A percentile compares a stretch with the other conserved stretches of the same genome.
Evolutionary conservation across 495 filamentous ascomycete species (phyloP).

Genomic region (Aspergillus cavernicola): DNA sequence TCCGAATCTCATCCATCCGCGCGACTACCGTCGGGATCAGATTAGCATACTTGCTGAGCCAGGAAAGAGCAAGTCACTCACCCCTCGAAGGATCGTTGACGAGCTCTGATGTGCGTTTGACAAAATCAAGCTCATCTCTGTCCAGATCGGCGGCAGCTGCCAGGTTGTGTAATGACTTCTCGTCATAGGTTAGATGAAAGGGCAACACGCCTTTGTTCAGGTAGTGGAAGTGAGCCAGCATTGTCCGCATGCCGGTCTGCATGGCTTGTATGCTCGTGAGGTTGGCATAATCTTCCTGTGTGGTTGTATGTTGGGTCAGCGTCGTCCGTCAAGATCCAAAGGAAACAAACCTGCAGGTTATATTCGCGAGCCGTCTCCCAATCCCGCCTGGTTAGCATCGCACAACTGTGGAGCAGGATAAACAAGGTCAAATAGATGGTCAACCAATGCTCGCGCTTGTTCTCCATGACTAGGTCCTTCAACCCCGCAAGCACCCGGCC

Average conservation of each 20-base stretch:
- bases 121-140: conserved; percentile 1
- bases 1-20: conserved; percentile 1
- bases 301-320: neutral
- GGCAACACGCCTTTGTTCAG: conserved; percentile 14
- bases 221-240: conserved; percentile 15
- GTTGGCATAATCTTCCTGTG: conserved; percentile 10
- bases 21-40: neutral
- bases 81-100: conserved; percentile 7
- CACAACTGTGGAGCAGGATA: conserved; percentile 9
- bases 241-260: conserved; percentile 9
- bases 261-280: conserved; percentile 8
- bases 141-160: conserved; percentile 3
- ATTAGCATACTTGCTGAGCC: neutral
- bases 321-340: neutral
- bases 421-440: conserved; percentile 14
- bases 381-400: conserved; percentile 11
- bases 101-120: conserved; percentile 3
- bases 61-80: neutral
- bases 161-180: conserved; percentile 5
- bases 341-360: conserved; percentile 7
- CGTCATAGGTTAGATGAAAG: conserved; percentile 14
- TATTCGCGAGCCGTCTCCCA: conserved; percentile 12
- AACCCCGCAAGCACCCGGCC: conserved; percentile 2
- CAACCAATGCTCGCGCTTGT: conserved; percentile 15
- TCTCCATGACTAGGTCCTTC: conserved; percentile 13